phyloP scores from a whole-genome alignment of 108 stramenopile genomes.

The Cyclostephanos tholiformis region DNA sequence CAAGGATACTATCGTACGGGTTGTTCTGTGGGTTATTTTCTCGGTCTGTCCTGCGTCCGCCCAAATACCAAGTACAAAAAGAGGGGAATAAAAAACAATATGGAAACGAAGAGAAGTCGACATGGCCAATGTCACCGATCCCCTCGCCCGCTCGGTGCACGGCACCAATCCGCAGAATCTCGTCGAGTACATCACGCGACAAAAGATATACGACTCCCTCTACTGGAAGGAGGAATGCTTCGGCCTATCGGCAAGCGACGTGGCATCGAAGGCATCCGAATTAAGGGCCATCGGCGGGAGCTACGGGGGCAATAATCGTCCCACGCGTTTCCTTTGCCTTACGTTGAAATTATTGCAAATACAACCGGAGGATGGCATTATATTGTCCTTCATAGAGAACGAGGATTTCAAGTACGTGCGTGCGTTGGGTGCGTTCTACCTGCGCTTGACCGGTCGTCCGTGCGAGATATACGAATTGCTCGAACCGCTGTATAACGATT shows the following conservation, averaged over 20 bases:
- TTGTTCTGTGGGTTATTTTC: too few relatives aligned
- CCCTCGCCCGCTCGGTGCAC: slow-evolving; percentile 87
- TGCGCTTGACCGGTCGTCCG: slow-evolving; percentile 92
- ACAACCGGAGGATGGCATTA: slow-evolving; percentile 92
- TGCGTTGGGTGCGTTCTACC: slow-evolving; percentile 93
- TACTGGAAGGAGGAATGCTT: slow-evolving; percentile 93
- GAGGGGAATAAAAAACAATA: too few relatives aligned
- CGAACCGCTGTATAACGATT: slow-evolving; percentile 94
- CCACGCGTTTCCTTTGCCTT: slow-evolving; percentile 94
- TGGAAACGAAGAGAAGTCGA: not conserved
- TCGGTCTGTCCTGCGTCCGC: not conserved
- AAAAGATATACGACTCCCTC: slow-evolving; percentile 91
- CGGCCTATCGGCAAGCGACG: slow-evolving; percentile 89
- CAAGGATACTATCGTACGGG: too few relatives aligned
- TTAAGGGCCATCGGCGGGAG: slow-evolving; percentile 85
- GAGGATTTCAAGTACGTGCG: slow-evolving; percentile 98
- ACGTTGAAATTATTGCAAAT: slow-evolving; percentile 96
- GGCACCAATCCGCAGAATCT: slow-evolving; percentile 99
- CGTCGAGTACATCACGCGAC: slow-evolving; percentile 97
- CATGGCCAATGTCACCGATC: slow-evolving; percentile 92
- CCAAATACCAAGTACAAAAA: too few relatives aligned
- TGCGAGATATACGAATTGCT: slow-evolving; percentile 89
- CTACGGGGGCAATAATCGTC: slow-evolving; percentile 88
- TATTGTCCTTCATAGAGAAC: slow-evolving; percentile 88
- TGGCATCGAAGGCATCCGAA: slow-evolving; percentile 91